These are phyloP conservation scores for Actinomortierella wolfii DNA, from an alignment of 371 early-diverging fungal species.

Conservation along the genomic window DNA sequence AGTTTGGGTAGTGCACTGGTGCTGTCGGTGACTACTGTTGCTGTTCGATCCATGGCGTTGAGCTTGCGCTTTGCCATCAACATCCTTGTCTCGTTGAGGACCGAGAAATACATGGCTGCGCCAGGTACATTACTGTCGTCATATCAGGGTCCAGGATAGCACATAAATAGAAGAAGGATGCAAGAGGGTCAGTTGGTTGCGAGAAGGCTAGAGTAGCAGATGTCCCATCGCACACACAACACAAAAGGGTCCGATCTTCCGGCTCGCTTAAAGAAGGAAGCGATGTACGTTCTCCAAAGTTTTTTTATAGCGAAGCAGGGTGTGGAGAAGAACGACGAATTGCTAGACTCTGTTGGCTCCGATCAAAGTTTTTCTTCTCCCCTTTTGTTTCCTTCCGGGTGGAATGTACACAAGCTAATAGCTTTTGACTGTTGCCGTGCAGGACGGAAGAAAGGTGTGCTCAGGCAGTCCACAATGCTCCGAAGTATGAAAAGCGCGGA, in stretches of 20 bases:
- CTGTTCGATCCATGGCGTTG: constrained; percentile 23
- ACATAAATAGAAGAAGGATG: background rate
- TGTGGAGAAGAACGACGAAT: too few relatives aligned
- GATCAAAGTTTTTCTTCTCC: too few relatives aligned
- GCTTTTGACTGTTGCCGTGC: too few relatives aligned
- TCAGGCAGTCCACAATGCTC: background rate
- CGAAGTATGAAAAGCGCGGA: background rate
- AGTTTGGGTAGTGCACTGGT: constrained; percentile 40
- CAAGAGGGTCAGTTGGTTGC: background rate
- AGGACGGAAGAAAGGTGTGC: background rate
- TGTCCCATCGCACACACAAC: too few relatives aligned
- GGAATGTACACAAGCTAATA: too few relatives aligned
- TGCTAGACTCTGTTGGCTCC: too few relatives aligned
- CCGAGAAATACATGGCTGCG: constrained; percentile 79
- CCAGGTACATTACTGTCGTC: constrained; percentile 81
- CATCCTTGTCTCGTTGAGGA: constrained; percentile 49
- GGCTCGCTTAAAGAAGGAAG: too few relatives aligned
- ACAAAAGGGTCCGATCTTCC: too few relatives aligned
- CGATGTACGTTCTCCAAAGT: too few relatives aligned
- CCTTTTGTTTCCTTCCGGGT: too few relatives aligned
- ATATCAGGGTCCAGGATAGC: background rate
- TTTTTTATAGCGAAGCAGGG: too few relatives aligned
- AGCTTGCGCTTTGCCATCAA: constrained; percentile 45
- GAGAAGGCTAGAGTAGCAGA: too few relatives aligned
- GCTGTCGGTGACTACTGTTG: constrained; percentile 23